Conservation (phyloP, 2,329 filamentous ascomycete species). For the Colletotrichum camelliae region DNA sequence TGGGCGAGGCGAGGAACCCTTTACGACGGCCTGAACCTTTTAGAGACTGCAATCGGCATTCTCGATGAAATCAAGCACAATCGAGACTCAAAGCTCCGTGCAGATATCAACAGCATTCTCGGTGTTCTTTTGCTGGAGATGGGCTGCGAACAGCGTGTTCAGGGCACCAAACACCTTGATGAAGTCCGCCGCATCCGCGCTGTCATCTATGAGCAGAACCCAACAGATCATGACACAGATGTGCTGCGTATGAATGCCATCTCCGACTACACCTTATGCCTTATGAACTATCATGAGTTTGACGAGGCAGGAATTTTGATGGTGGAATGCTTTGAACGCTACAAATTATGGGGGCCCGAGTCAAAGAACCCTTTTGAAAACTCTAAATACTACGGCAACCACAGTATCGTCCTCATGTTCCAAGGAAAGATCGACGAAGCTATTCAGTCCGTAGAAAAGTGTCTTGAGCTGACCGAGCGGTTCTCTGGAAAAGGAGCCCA, state of each 20-base stretch:
- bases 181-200: not conserved
- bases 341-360: not conserved
- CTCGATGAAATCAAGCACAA: not conserved
- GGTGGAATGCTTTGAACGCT: not conserved
- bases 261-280: not conserved
- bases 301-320: not conserved
- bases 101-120: not conserved
- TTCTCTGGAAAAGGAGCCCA: not conserved
- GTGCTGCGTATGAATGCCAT: not conserved
- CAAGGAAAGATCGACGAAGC: not conserved
- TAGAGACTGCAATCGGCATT: not conserved
- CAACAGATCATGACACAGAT: not conserved
- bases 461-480: not conserved
- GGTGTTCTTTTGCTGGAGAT: not conserved
- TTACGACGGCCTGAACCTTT: not conserved
- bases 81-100: not conserved
- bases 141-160: not conserved
- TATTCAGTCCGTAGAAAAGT: not conserved
- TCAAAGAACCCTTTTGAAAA: not conserved
- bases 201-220: not conserved
- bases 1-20: not conserved
- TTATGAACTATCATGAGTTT: not conserved
- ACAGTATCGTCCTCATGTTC: not conserved
- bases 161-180: not conserved
- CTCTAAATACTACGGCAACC: not conserved